Evolutionary conservation across 148 eudicot species (phyloP).

Genomic region (Polygonum aviculare): DNA sequence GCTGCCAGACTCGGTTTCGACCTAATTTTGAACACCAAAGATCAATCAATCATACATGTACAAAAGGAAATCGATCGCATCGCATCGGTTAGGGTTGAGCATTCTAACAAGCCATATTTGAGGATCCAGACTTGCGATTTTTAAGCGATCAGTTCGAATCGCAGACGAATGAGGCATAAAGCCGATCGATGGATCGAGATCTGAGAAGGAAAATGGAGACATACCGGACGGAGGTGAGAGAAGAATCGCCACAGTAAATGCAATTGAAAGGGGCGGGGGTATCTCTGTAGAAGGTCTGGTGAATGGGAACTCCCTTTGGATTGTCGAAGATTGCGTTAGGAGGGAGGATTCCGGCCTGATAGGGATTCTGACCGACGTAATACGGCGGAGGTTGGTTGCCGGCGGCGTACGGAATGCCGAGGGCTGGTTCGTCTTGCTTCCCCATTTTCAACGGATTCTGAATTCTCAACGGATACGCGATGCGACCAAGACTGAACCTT

Average conservation of each 20-base stretch:
- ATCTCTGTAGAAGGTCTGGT: slow-evolving; percentile 71
- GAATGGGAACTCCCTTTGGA: slow-evolving; percentile 74
- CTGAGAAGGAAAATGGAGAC: neutral
- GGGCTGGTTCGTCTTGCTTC: slow-evolving; percentile 38
- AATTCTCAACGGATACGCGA: neutral
- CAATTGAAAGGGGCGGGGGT: slow-evolving; percentile 89
- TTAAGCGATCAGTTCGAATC: neutral
- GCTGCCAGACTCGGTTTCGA: slow-evolving; percentile 85
- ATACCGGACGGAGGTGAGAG: slow-evolving; percentile 55
- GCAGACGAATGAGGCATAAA: neutral
- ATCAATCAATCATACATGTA: neutral
- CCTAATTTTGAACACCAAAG: slow-evolving; percentile 22
- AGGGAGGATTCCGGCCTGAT: slow-evolving; percentile 51
- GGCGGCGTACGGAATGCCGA: slow-evolving; percentile 50
- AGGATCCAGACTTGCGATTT: neutral
- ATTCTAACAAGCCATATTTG: neutral
- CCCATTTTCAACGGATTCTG: slow-evolving; percentile 4
- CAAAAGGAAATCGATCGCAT: neutral
- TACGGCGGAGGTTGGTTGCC: slow-evolving; percentile 22
- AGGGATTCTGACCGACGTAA: slow-evolving; percentile 40
- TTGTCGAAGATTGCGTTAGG: slow-evolving; percentile 60
- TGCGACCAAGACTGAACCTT: neutral
- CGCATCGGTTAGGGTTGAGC: neutral
- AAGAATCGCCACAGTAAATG: slow-evolving; percentile 39
- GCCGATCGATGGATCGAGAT: neutral